Base-by-base conservation (phyloP, 768 basidiomycete genomes). In the Solioccasus polychromus region DNA sequence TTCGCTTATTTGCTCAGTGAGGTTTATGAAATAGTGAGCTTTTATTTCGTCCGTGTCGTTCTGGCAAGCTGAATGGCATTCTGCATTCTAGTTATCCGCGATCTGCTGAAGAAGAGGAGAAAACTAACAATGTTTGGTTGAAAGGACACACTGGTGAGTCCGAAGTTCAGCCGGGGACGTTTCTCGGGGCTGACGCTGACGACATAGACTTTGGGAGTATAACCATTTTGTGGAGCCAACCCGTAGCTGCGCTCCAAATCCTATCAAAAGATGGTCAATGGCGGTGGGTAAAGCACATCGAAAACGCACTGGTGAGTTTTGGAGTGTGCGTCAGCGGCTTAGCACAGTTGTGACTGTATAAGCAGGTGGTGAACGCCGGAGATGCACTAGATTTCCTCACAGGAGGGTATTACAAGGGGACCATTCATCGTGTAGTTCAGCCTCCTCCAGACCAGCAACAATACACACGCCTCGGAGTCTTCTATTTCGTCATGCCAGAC, bases 1-100 rank as follows among this genome's bases (percentile, higher is more conserved):
- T 11, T 37, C 12, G 11, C 47, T 47, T 20, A 50, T 24, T 29
- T 19, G 6, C 14, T 24, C 43, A 83, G 82, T 77, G 6, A 71
- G 82, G 36, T 82, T 77, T 60, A 82, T 83, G 79, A 82, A 83
- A 66, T 84, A 83, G 80, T 80, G 23, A 11, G 77, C 52, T 2
- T 31, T 19, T 39, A 17, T 37, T n/a, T 34, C 11, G 8, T 34
- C 23, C 12, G 18, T 22, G 20, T 8, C 14, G 32, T 15, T 25
- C 14, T 5, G 1, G n/a, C 31, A 8, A 37, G 6, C 43, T 35
- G n/a, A 48, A 22, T 14, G 8, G 12, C 9, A 36, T 22, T 15
- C 19, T 1, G 5, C 14, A 4, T 17, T 20, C 28, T 36, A 81
- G 79, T 55, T 76, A 77, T 50, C 78, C 77, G 4, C 71, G 76